phyloP scores from a whole-genome alignment of 441 rosid genomes.

The Syzygium malaccense region DNA sequence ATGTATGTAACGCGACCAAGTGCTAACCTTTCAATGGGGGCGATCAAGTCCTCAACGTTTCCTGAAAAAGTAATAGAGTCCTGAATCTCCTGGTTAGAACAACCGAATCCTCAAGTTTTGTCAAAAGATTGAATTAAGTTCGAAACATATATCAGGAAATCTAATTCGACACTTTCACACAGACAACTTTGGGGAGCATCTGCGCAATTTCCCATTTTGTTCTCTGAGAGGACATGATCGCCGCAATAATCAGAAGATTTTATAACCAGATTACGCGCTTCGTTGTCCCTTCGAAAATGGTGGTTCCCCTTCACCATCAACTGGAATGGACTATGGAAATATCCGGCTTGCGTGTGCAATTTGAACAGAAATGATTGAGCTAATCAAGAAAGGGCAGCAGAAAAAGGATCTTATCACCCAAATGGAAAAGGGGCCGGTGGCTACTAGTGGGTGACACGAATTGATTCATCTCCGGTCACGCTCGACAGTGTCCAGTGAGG shows the following conservation, averaged over 20 bases:
- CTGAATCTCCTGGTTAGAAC: not conserved
- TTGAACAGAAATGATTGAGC: not conserved
- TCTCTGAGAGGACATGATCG: not conserved
- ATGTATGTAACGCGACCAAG: not conserved
- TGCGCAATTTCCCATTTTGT: not conserved
- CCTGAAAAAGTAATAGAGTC: not conserved
- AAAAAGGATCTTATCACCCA: not conserved
- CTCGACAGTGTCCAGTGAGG: not conserved
- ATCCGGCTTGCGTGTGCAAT: not conserved
- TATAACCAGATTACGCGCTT: not conserved
- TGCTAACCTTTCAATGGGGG: not conserved
- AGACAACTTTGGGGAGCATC: not conserved
- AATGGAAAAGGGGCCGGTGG: not conserved
- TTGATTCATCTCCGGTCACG: not conserved
- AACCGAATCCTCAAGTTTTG: not conserved
- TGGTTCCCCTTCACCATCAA: not conserved
- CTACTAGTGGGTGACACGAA: not conserved
- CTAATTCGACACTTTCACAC: not conserved
- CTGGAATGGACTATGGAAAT: not conserved
- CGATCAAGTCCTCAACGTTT: not conserved
- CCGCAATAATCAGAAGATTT: not conserved
- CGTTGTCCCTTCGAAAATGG: not conserved
- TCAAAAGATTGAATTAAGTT: not conserved
- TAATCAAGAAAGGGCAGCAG: not conserved
- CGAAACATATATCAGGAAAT: not conserved